A percentile compares a stretch with the other conserved stretches of the same genome.
These are phyloP conservation scores for Colletotrichum tamarilloi DNA, from an alignment of 2,329 filamentous ascomycete species.

Conservation along the genomic window DNA sequence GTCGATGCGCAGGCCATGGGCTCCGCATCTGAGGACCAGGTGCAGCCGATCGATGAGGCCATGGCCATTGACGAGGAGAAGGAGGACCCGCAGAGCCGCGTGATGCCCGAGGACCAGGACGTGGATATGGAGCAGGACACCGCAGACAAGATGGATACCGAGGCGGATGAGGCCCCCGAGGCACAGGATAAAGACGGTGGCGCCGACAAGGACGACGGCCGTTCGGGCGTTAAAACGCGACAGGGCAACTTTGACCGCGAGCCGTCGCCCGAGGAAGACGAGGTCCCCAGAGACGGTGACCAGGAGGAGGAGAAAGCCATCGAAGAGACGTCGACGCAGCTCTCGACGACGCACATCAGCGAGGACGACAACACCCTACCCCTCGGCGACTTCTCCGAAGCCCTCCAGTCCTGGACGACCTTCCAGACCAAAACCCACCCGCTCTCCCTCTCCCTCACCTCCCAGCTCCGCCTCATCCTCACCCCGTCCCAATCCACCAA, in stretches of 20 bases:
- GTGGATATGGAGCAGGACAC: slow-evolving; percentile 57
- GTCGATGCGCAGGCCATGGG: slow-evolving; percentile 94
- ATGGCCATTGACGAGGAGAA: slow-evolving; percentile 87
- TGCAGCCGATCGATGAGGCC: slow-evolving; percentile 84
- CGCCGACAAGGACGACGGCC: slow-evolving; percentile 61
- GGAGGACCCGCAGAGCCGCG: slow-evolving; percentile 58
- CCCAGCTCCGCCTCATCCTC: slow-evolving; percentile 94
- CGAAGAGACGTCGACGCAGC: slow-evolving; percentile 68
- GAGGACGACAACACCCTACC: slow-evolving; percentile 48
- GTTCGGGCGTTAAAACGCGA: slow-evolving; percentile 69
- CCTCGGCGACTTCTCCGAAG: slow-evolving; percentile 61
- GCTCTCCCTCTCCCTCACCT: slow-evolving; percentile 88
- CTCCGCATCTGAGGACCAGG: slow-evolving; percentile 87
- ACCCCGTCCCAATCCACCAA: slow-evolving; percentile 95
- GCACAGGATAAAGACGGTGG: slow-evolving; percentile 41
- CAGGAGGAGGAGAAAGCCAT: slow-evolving; percentile 61
- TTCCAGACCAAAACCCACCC: slow-evolving; percentile 88
- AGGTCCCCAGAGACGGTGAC: slow-evolving; percentile 47
- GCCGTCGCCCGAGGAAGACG: slow-evolving; percentile 52
- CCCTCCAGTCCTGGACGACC: slow-evolving; percentile 83
- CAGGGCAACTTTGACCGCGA: slow-evolving; percentile 69
- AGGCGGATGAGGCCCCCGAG: slow-evolving; percentile 40
- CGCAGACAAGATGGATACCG: slow-evolving; percentile 57
- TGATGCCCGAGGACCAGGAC: slow-evolving; percentile 64
- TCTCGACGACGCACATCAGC: slow-evolving; percentile 79